Conservation (phyloP, 176 grass and related monocot species). For the Musa beccarii region DNA sequence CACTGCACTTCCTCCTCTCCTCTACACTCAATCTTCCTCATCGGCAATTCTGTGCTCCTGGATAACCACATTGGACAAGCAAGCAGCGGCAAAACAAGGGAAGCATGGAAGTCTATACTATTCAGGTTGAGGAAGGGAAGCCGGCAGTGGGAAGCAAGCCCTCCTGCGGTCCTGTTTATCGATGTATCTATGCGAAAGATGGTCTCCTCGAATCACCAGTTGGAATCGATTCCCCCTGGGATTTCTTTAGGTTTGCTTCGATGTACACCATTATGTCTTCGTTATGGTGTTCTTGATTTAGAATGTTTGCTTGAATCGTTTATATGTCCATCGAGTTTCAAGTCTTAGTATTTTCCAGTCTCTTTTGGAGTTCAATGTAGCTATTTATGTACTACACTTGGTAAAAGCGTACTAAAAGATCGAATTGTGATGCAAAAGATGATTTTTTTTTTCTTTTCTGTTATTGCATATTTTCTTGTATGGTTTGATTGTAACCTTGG, state of each 20-base stretch:
- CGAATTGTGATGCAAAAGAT: neutral
- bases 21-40: neutral
- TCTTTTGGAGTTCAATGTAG: neutral
- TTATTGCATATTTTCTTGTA: neutral
- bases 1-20: neutral
- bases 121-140: slow-evolving; percentile 62
- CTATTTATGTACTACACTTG: neutral
- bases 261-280: neutral
- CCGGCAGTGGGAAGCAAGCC: slow-evolving; percentile 40
- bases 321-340: neutral
- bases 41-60: neutral
- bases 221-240: slow-evolving; percentile 69
- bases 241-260: slow-evolving; percentile 63
- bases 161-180: slow-evolving; percentile 59
- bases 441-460: too few relatives aligned
- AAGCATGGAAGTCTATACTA: slow-evolving; percentile 51
- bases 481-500: neutral
- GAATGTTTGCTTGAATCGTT: neutral
- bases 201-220: slow-evolving; percentile 54
- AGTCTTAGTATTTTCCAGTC: too few relatives aligned
- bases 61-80: neutral
- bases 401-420: neutral
- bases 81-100: neutral
- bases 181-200: slow-evolving; percentile 66
- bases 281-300: neutral